These are phyloP conservation scores for Ascochyta viciae-villosae DNA, from an alignment of 2,329 filamentous ascomycete species.

Conservation along the genomic window DNA sequence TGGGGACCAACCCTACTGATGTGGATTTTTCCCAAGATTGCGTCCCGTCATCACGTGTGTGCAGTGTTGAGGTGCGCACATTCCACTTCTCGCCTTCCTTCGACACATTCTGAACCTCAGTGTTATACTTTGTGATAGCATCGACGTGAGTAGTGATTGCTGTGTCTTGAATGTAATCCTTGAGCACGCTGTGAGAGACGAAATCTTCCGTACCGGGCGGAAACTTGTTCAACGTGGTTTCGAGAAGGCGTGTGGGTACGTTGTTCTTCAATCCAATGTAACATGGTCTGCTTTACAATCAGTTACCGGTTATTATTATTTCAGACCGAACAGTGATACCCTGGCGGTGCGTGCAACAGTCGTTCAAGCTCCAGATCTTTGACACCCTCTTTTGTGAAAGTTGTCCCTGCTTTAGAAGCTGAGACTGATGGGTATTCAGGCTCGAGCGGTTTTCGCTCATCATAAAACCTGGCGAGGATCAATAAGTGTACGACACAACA, in stretches of 20 bases:
- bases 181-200: constrained; percentile 63
- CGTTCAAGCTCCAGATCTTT: constrained; percentile 19
- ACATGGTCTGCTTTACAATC: constrained; percentile 52
- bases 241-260: constrained; percentile 59
- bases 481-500: neutral
- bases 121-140: constrained; percentile 61
- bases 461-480: constrained; percentile 52
- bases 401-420: constrained; percentile 28
- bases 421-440: constrained; percentile 53
- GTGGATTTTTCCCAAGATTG: constrained; percentile 14
- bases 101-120: constrained; percentile 61
- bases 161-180: constrained; percentile 68
- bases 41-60: constrained; percentile 12
- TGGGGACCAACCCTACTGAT: neutral
- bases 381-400: constrained; percentile 22
- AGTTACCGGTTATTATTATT: neutral
- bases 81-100: constrained; percentile 61
- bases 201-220: constrained; percentile 66
- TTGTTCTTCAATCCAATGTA: constrained; percentile 63
- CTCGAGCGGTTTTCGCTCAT: constrained; percentile 58
- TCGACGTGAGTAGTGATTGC: constrained; percentile 60
- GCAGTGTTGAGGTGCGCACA: constrained; percentile 58
- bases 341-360: constrained; percentile 59
- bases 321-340: constrained; percentile 38
- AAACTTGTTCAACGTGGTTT: constrained; percentile 61